Base-by-base conservation (phyloP, 1,139 yeast genomes). In the Zhuliangozyma blackwelliae region DNA sequence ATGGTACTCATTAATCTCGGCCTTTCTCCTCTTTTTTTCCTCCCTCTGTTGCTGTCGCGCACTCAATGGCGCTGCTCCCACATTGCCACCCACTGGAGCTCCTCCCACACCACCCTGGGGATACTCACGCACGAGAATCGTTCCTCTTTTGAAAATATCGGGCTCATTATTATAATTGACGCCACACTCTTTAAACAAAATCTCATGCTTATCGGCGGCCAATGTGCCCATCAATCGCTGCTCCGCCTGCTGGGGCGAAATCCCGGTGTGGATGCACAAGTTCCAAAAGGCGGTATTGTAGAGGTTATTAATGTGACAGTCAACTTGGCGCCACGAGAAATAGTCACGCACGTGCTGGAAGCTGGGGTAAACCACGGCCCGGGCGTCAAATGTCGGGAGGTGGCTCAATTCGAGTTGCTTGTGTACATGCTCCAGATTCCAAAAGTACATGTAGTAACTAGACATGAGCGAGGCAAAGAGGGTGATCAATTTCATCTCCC, bases 231-330 rank as follows among this genome's bases (percentile, higher is more conserved):
- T 72, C 21, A 90, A 67, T 46, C 63, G 65, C 37, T 79, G 71
- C 50, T 92, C 96, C 0, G 97, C 92, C 29, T 86, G 90, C 41
- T 77, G 75, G 0, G 95, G 80, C 0, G 83, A 73, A 58, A 83
- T 42, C 0, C 79, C 79, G n/a, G 95, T 92, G 43, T 73, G 68
- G 25, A 67, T 57, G 0, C 92, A 94, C 50, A 94, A 68, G 7
- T 79, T 71, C 99, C 99, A 92, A 55, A 92, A 94, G 1, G 89
- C 68, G 0, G 99, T 94, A 54, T 92, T 92, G 66, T 90, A 94
- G 44, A 94, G 63, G 55, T 92, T 92, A 56, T 92, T 92, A 39
- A 92, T 92, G 60, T 92, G 98, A 40, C 98, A 92, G 55, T 92
- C 99, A 1, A 84, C 98, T 55, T 88, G 97, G 49, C 99, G 71